Evolutionary conservation across 2,329 filamentous ascomycete species (phyloP).

Genomic region (Nectriaceae sp.): DNA sequence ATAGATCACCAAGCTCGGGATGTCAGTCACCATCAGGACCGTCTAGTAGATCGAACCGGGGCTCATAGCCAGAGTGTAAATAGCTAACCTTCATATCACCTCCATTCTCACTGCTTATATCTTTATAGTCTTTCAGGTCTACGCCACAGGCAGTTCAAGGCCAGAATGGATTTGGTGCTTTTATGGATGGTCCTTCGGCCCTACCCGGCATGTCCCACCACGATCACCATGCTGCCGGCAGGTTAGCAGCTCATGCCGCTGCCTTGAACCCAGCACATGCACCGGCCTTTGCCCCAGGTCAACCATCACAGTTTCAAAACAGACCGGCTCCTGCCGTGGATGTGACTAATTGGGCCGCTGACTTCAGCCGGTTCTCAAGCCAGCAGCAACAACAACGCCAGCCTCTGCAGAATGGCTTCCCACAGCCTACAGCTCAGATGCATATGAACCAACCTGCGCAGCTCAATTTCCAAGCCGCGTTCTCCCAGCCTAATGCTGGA

Average conservation of each 20-base stretch:
- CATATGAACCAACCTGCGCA: constrained; percentile 26
- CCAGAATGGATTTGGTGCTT: constrained; percentile 37
- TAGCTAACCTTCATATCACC: constrained; percentile 3
- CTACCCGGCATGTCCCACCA: constrained; percentile 33
- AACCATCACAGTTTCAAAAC: constrained; percentile 25
- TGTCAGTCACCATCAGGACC: constrained; percentile 43
- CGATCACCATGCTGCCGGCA: constrained; percentile 36
- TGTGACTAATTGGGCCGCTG: constrained; percentile 38
- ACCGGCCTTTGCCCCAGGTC: constrained; percentile 20
- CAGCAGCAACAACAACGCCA: constrained; percentile 29
- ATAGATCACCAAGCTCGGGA: constrained; percentile 45
- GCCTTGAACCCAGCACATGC: constrained; percentile 32
- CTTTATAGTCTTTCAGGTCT: constrained; percentile 37
- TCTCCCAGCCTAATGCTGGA: constrained; percentile 29
- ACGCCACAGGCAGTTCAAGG: constrained; percentile 28
- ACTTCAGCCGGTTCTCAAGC: constrained; percentile 36
- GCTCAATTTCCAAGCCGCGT: constrained; percentile 33
- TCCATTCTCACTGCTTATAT: neutral
- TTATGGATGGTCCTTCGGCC: constrained; percentile 33
- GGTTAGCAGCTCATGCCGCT: constrained; percentile 37
- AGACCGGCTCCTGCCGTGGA: constrained; percentile 25
- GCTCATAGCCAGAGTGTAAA: constrained; percentile 34
- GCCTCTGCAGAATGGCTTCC: constrained; percentile 18
- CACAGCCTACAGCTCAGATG: constrained; percentile 23
- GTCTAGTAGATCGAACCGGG: constrained; percentile 34